Evolutionary conservation across 2,329 filamentous ascomycete genomes (phyloP).

Genomic region (Madurella mycetomatis): DNA sequence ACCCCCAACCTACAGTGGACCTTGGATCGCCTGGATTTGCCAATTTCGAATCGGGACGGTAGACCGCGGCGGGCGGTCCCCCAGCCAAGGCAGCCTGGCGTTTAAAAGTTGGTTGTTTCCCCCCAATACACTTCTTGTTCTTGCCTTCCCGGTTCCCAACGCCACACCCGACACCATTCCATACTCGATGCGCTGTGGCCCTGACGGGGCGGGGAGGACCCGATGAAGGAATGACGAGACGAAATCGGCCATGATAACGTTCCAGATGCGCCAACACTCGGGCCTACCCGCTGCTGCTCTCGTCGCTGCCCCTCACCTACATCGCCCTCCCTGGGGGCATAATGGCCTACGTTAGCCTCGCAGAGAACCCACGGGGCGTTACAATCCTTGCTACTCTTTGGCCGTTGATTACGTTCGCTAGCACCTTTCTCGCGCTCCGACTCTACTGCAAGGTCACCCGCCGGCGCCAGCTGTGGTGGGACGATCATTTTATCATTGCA

Average conservation of each 20-base stretch:
- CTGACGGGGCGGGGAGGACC: too few species aligned
- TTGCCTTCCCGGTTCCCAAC: too few species aligned
- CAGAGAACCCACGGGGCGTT: conserved; percentile 14
- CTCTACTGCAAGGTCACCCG: conserved; percentile 27
- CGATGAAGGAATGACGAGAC: not conserved
- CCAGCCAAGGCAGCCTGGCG: too few species aligned
- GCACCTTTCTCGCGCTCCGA: conserved; percentile 18
- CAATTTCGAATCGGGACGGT: conserved; percentile 2
- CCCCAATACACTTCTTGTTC: too few species aligned
- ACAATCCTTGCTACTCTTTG: conserved; percentile 12
- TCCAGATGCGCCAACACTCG: not conserved
- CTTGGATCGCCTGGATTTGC: conserved; percentile 10
- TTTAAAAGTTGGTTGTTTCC: too few species aligned
- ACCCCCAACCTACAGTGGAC: not conserved
- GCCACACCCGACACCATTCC: too few species aligned
- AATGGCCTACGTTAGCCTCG: conserved; percentile 13
- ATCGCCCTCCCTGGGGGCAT: not conserved
- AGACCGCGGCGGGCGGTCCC: not conserved
- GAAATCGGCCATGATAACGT: not conserved
- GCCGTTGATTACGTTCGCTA: conserved; percentile 8
- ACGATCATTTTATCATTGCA: conserved; percentile 29
- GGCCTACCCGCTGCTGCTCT: not conserved
- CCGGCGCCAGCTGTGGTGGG: conserved; percentile 29
- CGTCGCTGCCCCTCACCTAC: conserved; percentile 2
- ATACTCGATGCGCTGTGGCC: too few species aligned